Percentiles rank a stretch among this genome's conserved stretches.
These are phyloP conservation scores for Pseudisothecium myosuroides DNA, from an alignment of 225 moss, liverwort and hornwort species.

Conservation along the genomic window DNA sequence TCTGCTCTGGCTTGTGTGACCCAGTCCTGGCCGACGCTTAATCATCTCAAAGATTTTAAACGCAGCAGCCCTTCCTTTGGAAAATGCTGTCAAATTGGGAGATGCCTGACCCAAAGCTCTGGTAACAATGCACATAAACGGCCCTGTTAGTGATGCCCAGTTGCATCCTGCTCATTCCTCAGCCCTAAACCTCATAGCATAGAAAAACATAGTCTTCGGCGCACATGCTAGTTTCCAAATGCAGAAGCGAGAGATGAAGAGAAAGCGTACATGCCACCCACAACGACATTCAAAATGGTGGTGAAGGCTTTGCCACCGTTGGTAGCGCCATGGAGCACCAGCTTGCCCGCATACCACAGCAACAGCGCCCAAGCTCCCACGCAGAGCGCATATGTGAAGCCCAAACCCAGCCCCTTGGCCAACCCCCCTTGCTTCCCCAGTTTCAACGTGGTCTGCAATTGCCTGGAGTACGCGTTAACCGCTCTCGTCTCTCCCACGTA, in stretches of 20 bases:
- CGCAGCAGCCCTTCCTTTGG: constrained; percentile 25
- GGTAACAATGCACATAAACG: neutral
- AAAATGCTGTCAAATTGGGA: constrained; percentile 28
- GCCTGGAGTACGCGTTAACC: constrained; percentile 18
- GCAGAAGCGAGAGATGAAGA: neutral
- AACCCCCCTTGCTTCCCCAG: constrained; percentile 40
- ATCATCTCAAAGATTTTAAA: constrained; percentile 31
- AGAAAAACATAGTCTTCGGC: neutral
- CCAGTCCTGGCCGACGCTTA: neutral
- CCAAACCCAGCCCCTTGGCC: constrained; percentile 59
- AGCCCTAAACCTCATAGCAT: neutral
- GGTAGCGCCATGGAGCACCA: constrained; percentile 33
- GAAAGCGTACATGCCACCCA: constrained; percentile 48
- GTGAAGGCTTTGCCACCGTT: constrained; percentile 52
- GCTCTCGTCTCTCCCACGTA: constrained; percentile 43
- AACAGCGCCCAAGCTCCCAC: constrained; percentile 46
- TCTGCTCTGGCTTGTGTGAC: constrained; percentile 2
- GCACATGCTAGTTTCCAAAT: neutral
- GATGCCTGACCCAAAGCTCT: constrained; percentile 39
- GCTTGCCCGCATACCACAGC: constrained; percentile 52
- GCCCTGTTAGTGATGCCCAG: neutral
- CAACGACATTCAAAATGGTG: constrained; percentile 47
- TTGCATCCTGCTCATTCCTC: constrained; percentile 18
- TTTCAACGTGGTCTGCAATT: constrained; percentile 34
- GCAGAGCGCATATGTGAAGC: constrained; percentile 34